phyloP scores from a whole-genome alignment of 2,329 filamentous ascomycete species.

The Karstenula rhodostoma region DNA sequence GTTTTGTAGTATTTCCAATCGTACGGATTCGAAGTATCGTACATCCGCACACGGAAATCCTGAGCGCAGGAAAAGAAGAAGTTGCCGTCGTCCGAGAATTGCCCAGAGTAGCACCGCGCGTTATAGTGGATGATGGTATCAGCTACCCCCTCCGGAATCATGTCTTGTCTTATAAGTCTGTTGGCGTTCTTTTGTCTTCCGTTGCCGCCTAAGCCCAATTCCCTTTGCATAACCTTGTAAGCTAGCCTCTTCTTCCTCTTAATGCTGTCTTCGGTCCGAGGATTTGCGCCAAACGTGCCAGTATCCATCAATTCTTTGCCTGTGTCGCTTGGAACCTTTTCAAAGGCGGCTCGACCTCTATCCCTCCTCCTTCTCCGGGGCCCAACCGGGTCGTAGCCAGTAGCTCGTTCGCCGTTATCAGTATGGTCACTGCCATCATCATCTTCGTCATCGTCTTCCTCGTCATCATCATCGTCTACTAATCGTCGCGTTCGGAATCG shows the following conservation, averaged over 20 bases:
- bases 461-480: conserved; percentile 36
- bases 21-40: conserved; percentile 95
- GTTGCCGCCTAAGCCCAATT: conserved; percentile 73
- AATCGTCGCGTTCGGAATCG: conserved; percentile 9
- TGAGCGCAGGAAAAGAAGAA: conserved; percentile 95
- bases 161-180: conserved; percentile 73
- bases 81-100: conserved; percentile 96
- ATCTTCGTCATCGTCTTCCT: conserved; percentile 27
- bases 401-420: conserved; percentile 49
- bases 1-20: conserved; percentile 97
- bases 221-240: conserved; percentile 78
- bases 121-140: conserved; percentile 91
- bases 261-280: conserved; percentile 59
- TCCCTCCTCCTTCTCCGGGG: conserved; percentile 55
- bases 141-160: conserved; percentile 79
- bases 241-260: conserved; percentile 70
- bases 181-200: conserved; percentile 68
- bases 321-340: conserved; percentile 82
- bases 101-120: conserved; percentile 87
- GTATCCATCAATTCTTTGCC: conserved; percentile 82
- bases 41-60: conserved; percentile 95
- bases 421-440: conserved; percentile 24
- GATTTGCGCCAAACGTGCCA: conserved; percentile 78
- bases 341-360: conserved; percentile 65
- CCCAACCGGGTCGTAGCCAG: conserved; percentile 45